Evolutionary conservation across 1,284 basidiomycete species (phyloP), one percentile per base, ranked within the genome.

Genomic region (Trametes hirsuta): DNA sequence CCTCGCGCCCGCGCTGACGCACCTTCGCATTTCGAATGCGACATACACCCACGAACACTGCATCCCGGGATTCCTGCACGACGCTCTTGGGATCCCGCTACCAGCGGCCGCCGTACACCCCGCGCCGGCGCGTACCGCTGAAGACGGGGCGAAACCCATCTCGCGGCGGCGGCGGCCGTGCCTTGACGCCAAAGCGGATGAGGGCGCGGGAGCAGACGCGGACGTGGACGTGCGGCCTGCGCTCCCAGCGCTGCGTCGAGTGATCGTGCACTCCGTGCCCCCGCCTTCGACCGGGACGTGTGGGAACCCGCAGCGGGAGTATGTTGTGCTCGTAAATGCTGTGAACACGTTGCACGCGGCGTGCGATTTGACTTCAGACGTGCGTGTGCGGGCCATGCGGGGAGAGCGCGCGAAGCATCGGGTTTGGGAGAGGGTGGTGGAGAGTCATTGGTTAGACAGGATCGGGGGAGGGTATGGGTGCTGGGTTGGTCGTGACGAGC

Each of bases 1-100:
- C 21, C 51, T 62, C 47, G 59, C 64, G 21, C 64, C 64, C 47
- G 25, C 40, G 39, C 59, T 66, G 35, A 56, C 59, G 21, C 59
- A 63, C 49, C 54, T 66, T 35, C 64, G 62, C 52, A 58, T 66
- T n/a, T 63, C 61, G 21, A 63, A 66, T 53, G 55, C 59, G 48
- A 63, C 58, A 37, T 65, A 65, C 48, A 65, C 61, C 18, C 64
- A 65, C 56, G 61, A 50, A 39, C 56, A 44, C 39, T 61, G 55
- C 55, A 46, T 66, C 48, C 54, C 59, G 45, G 52, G 12, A 2
- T 63, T 66, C 47, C 48, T 66, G 40, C 45, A 53, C 55, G 59
- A n/a, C 48, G 64, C 59, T 52, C 54, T 66, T 30, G 61, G 59
- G 24, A 25, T 57, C 9, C 51, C 47, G 30, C 25, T 18, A 12